Conservation (phyloP, 140 eudicot genomes). For the Stevia rebaudiana region DNA sequence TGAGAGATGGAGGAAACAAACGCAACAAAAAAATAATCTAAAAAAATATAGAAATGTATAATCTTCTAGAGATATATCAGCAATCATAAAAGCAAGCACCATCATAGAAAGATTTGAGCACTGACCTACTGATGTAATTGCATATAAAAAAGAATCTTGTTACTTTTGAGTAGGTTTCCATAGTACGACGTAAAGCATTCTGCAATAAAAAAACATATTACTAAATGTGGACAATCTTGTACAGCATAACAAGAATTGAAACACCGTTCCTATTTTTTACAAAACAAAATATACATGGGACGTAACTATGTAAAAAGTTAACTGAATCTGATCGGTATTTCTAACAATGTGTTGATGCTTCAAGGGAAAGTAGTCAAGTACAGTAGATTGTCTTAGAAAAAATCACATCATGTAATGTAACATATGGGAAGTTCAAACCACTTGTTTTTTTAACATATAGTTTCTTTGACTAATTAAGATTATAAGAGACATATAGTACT, state of each 20-base stretch:
- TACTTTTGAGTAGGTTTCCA: conserved; percentile 96
- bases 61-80: conserved; percentile 6
- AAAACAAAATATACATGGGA: neutral
- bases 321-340: neutral
- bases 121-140: conserved; percentile 94
- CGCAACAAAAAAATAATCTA: conserved; percentile 1
- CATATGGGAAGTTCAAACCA: conserved; percentile 3
- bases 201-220: conserved; percentile 25
- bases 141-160: conserved; percentile 95
- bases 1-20: conserved; percentile 5
- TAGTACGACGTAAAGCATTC: conserved; percentile 97
- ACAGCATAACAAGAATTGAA: neutral
- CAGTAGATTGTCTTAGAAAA: neutral
- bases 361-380: neutral
- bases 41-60: neutral
- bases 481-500: neutral
- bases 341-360: neutral
- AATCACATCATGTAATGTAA: neutral
- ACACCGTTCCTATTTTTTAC: neutral
- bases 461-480: neutral
- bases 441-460: neutral
- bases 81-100: neutral
- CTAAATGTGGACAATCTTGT: neutral
- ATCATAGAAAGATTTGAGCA: conserved; percentile 4
- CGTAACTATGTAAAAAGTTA: neutral